A percentile compares a stretch with the other conserved stretches of the same genome.
These are phyloP conservation scores for Santalum album DNA, from an alignment of 164 flowering plant genomes.

Conservation along the genomic window DNA sequence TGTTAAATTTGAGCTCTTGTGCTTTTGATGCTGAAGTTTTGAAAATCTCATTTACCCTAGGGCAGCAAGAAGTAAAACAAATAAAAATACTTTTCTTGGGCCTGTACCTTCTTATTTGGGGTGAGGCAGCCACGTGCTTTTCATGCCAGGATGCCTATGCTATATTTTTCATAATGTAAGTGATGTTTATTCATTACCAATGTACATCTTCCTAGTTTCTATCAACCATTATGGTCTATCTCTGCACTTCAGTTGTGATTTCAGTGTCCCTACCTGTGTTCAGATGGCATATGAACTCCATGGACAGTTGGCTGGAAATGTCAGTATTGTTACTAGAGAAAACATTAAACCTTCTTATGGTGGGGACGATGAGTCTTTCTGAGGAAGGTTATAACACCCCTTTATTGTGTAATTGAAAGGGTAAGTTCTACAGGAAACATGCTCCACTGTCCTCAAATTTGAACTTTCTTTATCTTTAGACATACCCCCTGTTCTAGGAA, in stretches of 20 bases:
- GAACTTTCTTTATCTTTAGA: slow-evolving; percentile 5
- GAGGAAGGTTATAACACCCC: slow-evolving; percentile 86
- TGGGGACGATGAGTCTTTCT: slow-evolving; percentile 95
- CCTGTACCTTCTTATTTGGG: slow-evolving; percentile 93
- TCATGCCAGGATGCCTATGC: slow-evolving; percentile 98
- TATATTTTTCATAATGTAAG: slow-evolving; percentile 96
- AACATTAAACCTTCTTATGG: slow-evolving; percentile 97
- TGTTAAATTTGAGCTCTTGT: not conserved
- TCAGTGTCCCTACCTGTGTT: slow-evolving; percentile 2
- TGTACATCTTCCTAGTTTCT: not conserved
- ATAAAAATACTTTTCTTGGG: slow-evolving; percentile 95
- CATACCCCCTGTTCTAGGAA: slow-evolving; percentile 63
- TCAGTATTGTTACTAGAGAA: slow-evolving; percentile 93
- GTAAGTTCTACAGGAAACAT: slow-evolving; percentile 24
- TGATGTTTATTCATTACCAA: slow-evolving; percentile 3
- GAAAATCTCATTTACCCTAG: slow-evolving; percentile 15
- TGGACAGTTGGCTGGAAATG: slow-evolving; percentile 93
- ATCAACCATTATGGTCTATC: not conserved
- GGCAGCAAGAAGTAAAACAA: slow-evolving; percentile 77
- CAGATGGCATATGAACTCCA: slow-evolving; percentile 99
- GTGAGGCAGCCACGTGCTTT: slow-evolving; percentile 96
- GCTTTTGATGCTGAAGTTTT: slow-evolving; percentile 24
- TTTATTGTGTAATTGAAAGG: slow-evolving; percentile 83
- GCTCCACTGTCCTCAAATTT: not conserved
- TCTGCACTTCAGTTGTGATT: not conserved